Conservation (phyloP, 768 basidiomycete species). For the Boletus huronensis region DNA sequence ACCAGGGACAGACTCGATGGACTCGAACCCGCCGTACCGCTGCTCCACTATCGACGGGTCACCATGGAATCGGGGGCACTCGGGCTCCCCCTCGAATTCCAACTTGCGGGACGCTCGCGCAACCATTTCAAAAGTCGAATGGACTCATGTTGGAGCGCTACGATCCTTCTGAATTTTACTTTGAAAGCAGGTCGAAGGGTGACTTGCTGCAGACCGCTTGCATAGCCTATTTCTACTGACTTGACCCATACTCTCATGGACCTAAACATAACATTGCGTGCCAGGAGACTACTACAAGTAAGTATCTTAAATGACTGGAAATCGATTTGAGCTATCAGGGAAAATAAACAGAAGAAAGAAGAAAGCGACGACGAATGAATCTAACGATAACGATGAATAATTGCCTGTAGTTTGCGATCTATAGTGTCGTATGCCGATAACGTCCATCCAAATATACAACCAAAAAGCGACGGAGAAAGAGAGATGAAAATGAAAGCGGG, state of each 20-base stretch:
- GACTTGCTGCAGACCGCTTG: not conserved
- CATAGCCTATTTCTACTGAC: slow-evolving; percentile 1
- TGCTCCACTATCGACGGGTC: too few species aligned
- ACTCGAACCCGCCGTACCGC: too few species aligned
- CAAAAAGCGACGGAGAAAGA: not conserved
- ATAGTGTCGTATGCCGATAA: not conserved
- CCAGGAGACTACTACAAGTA: not conserved
- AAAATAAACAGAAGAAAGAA: not conserved
- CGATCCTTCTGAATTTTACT: too few species aligned
- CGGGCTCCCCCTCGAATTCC: too few species aligned
- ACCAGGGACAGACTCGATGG: too few species aligned
- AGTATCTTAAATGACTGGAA: slow-evolving; percentile 1
- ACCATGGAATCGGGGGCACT: too few species aligned
- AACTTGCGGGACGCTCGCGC: too few species aligned
- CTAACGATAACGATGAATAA: not conserved
- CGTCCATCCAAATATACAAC: not conserved
- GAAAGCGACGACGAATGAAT: not conserved
- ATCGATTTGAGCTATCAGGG: not conserved
- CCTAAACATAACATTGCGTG: not conserved
- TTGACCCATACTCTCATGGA: not conserved
- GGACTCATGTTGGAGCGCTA: too few species aligned
- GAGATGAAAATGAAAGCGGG: not conserved
- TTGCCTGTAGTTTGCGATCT: not conserved
- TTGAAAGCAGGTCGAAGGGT: not conserved
- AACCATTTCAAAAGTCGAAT: too few species aligned